A percentile compares a stretch with the other conserved stretches of the same genome.
Conservation (phyloP, 140 eudicot genomes). For the Erigeron philadelphicus region DNA sequence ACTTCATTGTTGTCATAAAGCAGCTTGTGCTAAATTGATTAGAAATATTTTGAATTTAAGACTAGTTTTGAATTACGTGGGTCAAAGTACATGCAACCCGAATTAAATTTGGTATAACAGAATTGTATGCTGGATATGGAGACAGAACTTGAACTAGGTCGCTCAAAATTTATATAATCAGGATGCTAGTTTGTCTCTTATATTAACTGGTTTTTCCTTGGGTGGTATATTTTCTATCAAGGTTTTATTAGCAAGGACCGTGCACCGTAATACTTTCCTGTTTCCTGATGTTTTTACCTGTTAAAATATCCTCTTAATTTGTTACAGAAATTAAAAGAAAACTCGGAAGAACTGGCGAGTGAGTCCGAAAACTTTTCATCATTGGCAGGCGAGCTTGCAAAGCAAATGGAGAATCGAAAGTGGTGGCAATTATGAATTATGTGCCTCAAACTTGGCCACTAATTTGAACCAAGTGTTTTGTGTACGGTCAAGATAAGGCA, state of each 20-base stretch:
- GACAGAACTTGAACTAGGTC: neutral
- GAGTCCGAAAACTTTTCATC: conserved; percentile 75
- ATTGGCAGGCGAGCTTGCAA: conserved; percentile 66
- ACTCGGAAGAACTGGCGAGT: conserved; percentile 69
- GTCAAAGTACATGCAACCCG: no score
- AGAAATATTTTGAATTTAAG: neutral
- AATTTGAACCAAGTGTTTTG: conserved; percentile 9
- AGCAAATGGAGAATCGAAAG: conserved; percentile 75
- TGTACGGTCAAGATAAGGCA: conserved; percentile 4
- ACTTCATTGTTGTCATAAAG: neutral
- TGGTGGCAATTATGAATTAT: conserved; percentile 75
- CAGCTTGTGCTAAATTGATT: neutral
- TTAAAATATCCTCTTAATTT: neutral
- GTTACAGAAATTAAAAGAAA: conserved; percentile 55
- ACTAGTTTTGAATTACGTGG: neutral
- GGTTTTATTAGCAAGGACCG: neutral
- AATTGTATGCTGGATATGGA: neutral
- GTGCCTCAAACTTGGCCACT: neutral
- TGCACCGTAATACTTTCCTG: neutral
- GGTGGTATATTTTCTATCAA: neutral
- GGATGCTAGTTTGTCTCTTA: no score
- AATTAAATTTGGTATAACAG: neutral
- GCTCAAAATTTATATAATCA: neutral
- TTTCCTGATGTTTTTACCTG: neutral
- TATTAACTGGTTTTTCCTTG: neutral